Percentiles rank a stretch among this genome's conserved stretches.
Evolutionary conservation across 129 eudicot species (phyloP).

Genomic region (Arctium minus): DNA sequence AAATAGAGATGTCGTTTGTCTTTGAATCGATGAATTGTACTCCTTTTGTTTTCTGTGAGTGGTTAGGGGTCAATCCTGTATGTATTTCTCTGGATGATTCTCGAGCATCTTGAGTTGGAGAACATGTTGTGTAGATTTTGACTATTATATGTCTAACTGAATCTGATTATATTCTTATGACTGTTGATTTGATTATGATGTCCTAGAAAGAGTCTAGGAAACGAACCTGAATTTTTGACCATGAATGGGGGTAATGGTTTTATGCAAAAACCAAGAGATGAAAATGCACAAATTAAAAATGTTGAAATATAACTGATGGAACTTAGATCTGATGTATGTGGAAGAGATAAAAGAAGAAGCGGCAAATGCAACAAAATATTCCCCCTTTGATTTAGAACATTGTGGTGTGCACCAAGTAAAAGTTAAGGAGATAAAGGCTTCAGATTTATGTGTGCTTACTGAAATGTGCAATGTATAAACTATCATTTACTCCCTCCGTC

Average conservation of each 20-base stretch:
- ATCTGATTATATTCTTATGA: not conserved
- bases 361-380: not conserved
- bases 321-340: not conserved
- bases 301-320: not conserved
- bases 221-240: not conserved
- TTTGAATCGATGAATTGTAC: not conserved
- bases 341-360: not conserved
- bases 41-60: not conserved
- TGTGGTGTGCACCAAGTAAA: not conserved
- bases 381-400: constrained; percentile 1
- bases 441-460: not conserved
- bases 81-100: not conserved
- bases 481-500: not conserved
- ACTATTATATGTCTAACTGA: not conserved
- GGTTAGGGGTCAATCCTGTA: not conserved
- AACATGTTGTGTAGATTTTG: not conserved
- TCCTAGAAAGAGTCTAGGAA: not conserved
- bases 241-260: too few relatives aligned
- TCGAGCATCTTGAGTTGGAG: not conserved
- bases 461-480: not conserved
- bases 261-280: not conserved
- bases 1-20: not conserved
- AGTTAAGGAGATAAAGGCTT: constrained; percentile 2
- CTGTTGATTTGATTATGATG: not conserved
- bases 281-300: not conserved